A percentile compares a stretch with the other conserved stretches of the same genome.
phyloP scores from a whole-genome alignment of 495 filamentous ascomycete species.

The Daldinia childiae region DNA sequence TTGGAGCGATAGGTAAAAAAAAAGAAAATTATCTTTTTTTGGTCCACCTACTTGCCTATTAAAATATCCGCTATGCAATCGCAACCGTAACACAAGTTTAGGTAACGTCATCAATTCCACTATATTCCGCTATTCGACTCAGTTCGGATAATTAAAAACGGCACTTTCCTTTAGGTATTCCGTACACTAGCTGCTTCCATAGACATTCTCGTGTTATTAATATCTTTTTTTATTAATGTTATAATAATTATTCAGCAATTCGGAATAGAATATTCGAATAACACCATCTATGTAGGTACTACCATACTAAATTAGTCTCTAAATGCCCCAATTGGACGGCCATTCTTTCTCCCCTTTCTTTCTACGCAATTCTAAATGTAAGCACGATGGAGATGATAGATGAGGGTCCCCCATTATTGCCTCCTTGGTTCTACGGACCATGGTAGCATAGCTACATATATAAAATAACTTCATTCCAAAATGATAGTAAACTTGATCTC shows the following conservation, averaged over 20 bases:
- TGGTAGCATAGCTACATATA: not conserved
- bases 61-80: conserved; percentile 3
- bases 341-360: conserved; percentile 9
- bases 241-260: conserved; percentile 6
- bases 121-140: not conserved
- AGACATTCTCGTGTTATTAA: not conserved
- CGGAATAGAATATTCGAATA: not conserved
- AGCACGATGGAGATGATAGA: not conserved
- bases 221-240: not conserved
- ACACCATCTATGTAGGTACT: not conserved
- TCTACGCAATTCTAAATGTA: not conserved
- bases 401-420: not conserved
- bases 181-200: not conserved
- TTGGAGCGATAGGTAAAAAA: too few relatives aligned
- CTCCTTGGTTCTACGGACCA: not conserved
- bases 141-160: not conserved
- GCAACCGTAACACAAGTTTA: not conserved
- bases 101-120: not conserved
- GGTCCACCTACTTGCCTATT: not conserved
- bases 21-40: too few relatives aligned
- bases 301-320: not conserved
- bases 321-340: not conserved
- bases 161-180: too few relatives aligned
- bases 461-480: conserved; percentile 2
- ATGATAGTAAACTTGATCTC: not conserved